Evolutionary conservation across 805 yeast species (phyloP).

Genomic region (Lachancea lanzarotensis): DNA sequence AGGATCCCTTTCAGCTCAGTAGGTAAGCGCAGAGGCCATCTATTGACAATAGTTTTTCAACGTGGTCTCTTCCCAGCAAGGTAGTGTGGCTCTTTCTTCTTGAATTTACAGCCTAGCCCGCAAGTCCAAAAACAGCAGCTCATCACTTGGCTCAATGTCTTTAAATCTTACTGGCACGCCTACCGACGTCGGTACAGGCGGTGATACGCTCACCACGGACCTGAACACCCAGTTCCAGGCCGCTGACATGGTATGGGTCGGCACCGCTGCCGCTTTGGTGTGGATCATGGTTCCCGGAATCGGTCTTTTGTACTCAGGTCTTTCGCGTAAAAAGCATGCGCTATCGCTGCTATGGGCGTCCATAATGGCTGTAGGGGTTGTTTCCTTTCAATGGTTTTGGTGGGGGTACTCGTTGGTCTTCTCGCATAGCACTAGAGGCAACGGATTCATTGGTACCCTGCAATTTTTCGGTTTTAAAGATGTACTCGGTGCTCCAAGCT

Average conservation of each 20-base stretch:
- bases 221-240: constrained; percentile 62
- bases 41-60: too few relatives aligned
- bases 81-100: too few relatives aligned
- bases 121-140: neutral
- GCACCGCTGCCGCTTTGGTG: constrained; percentile 69
- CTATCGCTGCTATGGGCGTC: constrained; percentile 91
- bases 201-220: constrained; percentile 67
- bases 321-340: constrained; percentile 94
- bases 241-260: constrained; percentile 84
- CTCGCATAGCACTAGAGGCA: constrained; percentile 53
- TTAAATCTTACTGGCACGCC: constrained; percentile 36
- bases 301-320: constrained; percentile 87
- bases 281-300: constrained; percentile 97
- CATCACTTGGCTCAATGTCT: constrained; percentile 19
- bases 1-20: neutral
- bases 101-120: neutral
- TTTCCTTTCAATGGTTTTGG: constrained; percentile 94
- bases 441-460: constrained; percentile 73
- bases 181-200: constrained; percentile 68
- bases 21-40: too few relatives aligned
- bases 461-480: constrained; percentile 73
- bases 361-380: constrained; percentile 76
- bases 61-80: too few relatives aligned
- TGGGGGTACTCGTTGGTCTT: constrained; percentile 95
- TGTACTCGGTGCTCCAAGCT: constrained; percentile 75